phyloP scores from a whole-genome alignment of 768 basidiomycete species.

The Termitomyces bulborhizus region DNA sequence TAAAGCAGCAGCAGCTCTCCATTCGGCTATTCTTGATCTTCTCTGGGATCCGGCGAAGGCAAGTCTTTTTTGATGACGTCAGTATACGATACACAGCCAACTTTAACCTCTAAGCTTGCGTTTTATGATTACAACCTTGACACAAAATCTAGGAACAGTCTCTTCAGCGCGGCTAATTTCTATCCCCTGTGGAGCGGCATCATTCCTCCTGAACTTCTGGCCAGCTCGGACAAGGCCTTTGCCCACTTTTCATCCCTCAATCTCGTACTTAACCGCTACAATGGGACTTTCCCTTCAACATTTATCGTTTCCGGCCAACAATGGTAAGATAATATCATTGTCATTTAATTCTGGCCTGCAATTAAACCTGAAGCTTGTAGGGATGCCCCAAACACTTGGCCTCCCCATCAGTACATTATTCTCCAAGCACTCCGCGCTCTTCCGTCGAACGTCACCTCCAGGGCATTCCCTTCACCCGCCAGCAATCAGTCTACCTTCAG shows the following conservation, averaged over 20 bases:
- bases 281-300: constrained; percentile 80
- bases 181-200: constrained; percentile 89
- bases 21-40: constrained; percentile 75
- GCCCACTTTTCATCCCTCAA: constrained; percentile 70
- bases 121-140: constrained; percentile 90
- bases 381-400: constrained; percentile 90
- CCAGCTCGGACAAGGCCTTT: constrained; percentile 53
- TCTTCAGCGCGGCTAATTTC: constrained; percentile 72
- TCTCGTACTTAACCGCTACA: constrained; percentile 77
- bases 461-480: constrained; percentile 43
- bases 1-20: constrained; percentile 48
- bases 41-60: constrained; percentile 75
- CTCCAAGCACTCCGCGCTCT: constrained; percentile 72
- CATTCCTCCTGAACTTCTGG: constrained; percentile 63
- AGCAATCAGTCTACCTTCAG: constrained; percentile 53
- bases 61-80: not conserved
- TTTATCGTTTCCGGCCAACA: constrained; percentile 76
- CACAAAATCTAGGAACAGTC: constrained; percentile 50
- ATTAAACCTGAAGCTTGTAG: constrained; percentile 24
- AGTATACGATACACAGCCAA: not conserved
- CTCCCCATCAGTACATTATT: constrained; percentile 80
- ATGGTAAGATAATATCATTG: constrained; percentile 43
- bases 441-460: constrained; percentile 62
- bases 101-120: constrained; percentile 38
- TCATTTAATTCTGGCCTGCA: not conserved